Conservation (phyloP, 176 grass and related monocot species). For the Ananas comosus region DNA sequence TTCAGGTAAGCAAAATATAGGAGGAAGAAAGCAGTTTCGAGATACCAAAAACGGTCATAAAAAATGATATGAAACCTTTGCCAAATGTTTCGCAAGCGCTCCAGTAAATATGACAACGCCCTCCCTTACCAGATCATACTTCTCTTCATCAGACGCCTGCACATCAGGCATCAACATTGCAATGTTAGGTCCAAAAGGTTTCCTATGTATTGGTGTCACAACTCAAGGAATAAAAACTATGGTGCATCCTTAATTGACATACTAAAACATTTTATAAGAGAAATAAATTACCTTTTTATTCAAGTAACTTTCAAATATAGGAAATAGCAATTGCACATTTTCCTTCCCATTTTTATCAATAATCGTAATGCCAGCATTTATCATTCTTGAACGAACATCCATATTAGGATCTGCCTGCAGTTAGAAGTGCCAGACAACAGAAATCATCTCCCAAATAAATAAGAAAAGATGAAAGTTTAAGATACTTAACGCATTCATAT, state of each 20-base stretch:
- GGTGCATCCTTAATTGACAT: conserved; percentile 6
- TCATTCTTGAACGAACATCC: conserved; percentile 94
- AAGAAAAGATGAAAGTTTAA: neutral
- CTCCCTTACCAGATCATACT: conserved; percentile 93
- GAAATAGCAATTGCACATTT: conserved; percentile 94
- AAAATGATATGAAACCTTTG: conserved; percentile 46
- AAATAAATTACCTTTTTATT: conserved; percentile 73
- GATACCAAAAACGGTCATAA: neutral
- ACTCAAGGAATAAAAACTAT: neutral
- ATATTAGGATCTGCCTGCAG: conserved; percentile 88
- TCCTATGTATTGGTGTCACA: neutral
- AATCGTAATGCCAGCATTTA: conserved; percentile 90
- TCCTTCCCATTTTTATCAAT: conserved; percentile 98
- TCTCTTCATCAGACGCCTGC: conserved; percentile 91
- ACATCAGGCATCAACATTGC: neutral
- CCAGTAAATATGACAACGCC: conserved; percentile 99
- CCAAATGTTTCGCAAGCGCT: conserved; percentile 94
- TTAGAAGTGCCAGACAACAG: conserved; percentile 2
- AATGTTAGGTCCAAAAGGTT: neutral
- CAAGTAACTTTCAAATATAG: conserved; percentile 98
- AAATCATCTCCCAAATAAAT: neutral
- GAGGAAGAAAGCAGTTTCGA: neutral
- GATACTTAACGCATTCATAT: neutral
- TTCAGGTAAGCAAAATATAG: neutral
- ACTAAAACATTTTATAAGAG: conserved; percentile 2